These are phyloP conservation scores for Pouteria glomerata DNA, from an alignment of 148 eudicot genomes.

Conservation along the genomic window DNA sequence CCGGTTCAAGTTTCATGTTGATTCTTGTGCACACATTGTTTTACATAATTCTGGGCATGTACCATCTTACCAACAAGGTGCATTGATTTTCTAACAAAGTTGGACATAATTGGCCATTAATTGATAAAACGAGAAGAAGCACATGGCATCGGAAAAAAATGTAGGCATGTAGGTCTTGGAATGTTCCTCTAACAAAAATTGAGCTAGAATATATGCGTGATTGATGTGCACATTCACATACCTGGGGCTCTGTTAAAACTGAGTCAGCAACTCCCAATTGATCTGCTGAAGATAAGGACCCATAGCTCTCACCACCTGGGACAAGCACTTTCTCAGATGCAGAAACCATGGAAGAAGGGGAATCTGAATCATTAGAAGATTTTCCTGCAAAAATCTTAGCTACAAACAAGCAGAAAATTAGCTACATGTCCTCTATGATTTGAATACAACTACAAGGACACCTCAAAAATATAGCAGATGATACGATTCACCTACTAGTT, in stretches of 20 bases:
- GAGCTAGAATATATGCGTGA: background rate
- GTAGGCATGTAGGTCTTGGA: background rate
- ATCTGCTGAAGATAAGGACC: constrained; percentile 35
- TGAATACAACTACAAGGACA: background rate
- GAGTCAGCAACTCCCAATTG: constrained; percentile 34
- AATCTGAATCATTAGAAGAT: constrained; percentile 55
- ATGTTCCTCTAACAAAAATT: background rate
- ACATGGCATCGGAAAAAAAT: background rate
- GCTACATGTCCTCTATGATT: background rate
- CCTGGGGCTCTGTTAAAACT: constrained; percentile 40
- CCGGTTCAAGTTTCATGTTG: background rate
- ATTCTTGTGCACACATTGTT: background rate
- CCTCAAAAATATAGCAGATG: background rate
- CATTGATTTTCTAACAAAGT: background rate
- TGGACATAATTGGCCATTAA: background rate
- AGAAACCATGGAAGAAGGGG: constrained; percentile 43
- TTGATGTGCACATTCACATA: constrained; percentile 12
- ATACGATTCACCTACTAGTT: background rate
- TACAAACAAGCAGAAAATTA: constrained; percentile 38
- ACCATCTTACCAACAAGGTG: no score
- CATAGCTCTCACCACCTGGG: constrained; percentile 60
- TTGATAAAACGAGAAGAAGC: background rate
- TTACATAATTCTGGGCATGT: background rate
- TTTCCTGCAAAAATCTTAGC: constrained; percentile 69
- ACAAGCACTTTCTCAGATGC: constrained; percentile 74